These are phyloP conservation scores for Leishmania lainsoni DNA, from an alignment of 208 protist species.

Conservation along the genomic window DNA sequence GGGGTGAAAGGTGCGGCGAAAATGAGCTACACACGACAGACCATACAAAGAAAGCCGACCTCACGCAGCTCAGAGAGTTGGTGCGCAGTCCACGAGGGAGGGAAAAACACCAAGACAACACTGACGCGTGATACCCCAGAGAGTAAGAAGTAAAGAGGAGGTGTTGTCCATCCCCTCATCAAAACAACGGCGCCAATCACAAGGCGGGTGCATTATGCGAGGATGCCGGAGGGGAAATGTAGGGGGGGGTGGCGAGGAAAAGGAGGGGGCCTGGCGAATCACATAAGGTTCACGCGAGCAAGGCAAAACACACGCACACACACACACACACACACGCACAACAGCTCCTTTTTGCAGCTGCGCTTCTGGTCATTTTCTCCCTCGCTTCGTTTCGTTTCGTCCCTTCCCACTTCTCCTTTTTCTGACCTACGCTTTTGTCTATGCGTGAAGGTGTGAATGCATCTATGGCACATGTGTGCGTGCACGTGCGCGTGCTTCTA, in stretches of 20 bases:
- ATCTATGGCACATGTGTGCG: background rate
- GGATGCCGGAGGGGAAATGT: background rate
- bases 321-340: background rate
- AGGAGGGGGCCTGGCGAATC: background rate
- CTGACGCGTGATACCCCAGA: background rate
- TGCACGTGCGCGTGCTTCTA: constrained; percentile 1
- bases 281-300: background rate
- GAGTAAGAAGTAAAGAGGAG: background rate
- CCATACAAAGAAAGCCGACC: background rate
- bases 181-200: background rate
- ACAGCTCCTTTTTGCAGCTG: background rate
- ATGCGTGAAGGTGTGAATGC: background rate
- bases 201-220: background rate
- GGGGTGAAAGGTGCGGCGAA: background rate
- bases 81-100: background rate
- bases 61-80: background rate
- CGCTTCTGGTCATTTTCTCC: background rate
- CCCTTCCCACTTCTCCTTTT: no score
- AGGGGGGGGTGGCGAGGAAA: background rate
- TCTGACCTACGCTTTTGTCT: background rate
- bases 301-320: background rate
- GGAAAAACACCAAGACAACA: background rate
- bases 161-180: background rate
- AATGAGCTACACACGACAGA: no score
- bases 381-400: background rate